Percentiles rank a stretch among this genome's conserved stretches.
These are phyloP conservation scores for Canavalia gladiata DNA, from an alignment of 306 rosid species.

Conservation along the genomic window DNA sequence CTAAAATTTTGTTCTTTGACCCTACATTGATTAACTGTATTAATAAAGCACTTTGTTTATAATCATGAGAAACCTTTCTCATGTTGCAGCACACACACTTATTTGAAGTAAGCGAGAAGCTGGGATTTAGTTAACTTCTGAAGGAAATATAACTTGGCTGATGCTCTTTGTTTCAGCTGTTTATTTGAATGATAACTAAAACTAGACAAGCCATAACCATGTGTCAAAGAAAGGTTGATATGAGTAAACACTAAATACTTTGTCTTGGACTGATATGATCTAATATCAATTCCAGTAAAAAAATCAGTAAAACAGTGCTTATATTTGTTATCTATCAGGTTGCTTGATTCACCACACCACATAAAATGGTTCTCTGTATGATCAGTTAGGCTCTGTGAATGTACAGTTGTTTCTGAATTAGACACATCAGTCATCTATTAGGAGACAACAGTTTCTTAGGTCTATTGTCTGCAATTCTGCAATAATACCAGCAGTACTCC, in stretches of 20 bases:
- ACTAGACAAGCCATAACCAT: conserved; percentile 5
- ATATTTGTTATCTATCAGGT: neutral
- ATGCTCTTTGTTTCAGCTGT: neutral
- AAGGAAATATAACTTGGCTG: neutral
- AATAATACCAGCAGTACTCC: neutral
- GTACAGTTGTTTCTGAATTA: neutral
- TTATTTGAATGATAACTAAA: conserved; percentile 16
- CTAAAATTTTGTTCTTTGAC: conserved; percentile 4
- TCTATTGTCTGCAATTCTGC: neutral
- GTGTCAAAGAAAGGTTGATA: neutral
- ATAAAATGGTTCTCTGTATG: neutral
- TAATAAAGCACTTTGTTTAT: conserved; percentile 19
- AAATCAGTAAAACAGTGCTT: neutral
- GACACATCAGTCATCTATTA: neutral
- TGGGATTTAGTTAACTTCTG: conserved; percentile 12
- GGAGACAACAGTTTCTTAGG: neutral
- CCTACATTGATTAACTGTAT: conserved; percentile 1
- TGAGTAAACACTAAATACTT: neutral
- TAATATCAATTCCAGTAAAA: neutral
- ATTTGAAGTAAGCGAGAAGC: conserved; percentile 13
- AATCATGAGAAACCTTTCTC: conserved; percentile 28
- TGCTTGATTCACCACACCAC: neutral
- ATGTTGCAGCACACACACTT: neutral
- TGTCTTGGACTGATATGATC: neutral
- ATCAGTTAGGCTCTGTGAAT: neutral